Percentiles rank a stretch among this genome's conserved stretches.
Evolutionary conservation across 345 rosid species (phyloP).

Genomic region (Salix viminalis): DNA sequence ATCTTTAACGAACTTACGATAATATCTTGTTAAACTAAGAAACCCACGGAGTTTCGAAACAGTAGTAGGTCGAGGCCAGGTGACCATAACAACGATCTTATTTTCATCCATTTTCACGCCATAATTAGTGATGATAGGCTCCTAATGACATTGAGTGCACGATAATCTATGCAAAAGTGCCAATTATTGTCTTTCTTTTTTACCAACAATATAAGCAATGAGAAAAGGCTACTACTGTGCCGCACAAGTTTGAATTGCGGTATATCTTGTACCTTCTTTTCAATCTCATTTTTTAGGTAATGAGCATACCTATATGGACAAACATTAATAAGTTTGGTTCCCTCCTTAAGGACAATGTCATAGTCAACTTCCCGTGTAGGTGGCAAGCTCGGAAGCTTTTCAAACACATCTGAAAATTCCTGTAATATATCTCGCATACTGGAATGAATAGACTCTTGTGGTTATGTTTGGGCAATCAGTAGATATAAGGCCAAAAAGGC

Average conservation of each 20-base stretch:
- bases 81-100: too few species aligned
- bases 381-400: neutral
- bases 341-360: neutral
- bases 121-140: too few species aligned
- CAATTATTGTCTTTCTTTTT: neutral
- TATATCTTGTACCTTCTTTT: neutral
- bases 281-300: neutral
- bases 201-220: neutral
- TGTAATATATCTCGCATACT: neutral
- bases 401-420: constrained; percentile 1
- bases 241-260: neutral
- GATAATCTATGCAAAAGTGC: neutral
- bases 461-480: neutral
- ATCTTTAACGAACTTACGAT: too few species aligned
- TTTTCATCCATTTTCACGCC: too few species aligned
- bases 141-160: neutral
- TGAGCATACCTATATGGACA: neutral
- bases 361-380: constrained; percentile 1
- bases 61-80: too few species aligned
- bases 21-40: too few species aligned
- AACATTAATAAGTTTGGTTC: constrained; percentile 1
- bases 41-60: too few species aligned
- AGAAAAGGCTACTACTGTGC: neutral
- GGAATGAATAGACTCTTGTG: neutral
- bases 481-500: neutral